Evolutionary conservation across 2,329 filamentous ascomycete genomes (phyloP).

Genomic region (Simplicillium sp.): DNA sequence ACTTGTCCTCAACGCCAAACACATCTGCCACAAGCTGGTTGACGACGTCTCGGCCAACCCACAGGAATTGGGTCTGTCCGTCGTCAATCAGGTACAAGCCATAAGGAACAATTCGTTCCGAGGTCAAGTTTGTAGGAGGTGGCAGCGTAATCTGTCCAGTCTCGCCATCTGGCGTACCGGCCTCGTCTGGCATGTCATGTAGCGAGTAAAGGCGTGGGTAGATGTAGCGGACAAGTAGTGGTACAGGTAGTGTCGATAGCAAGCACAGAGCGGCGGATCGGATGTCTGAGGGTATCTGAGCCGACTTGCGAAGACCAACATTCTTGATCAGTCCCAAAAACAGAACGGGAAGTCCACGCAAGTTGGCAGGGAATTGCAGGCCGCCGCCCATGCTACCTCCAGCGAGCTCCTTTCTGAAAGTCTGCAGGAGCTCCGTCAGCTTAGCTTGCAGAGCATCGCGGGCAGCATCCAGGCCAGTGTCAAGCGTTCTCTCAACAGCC

Average conservation of each 20-base stretch:
- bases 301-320: slow-evolving; percentile 83
- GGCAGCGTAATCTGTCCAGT: slow-evolving; percentile 87
- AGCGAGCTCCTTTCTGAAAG: slow-evolving; percentile 93
- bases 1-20: slow-evolving; percentile 78
- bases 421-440: slow-evolving; percentile 83
- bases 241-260: slow-evolving; percentile 86
- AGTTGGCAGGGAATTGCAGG: slow-evolving; percentile 86
- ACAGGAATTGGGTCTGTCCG: slow-evolving; percentile 94
- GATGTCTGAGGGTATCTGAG: slow-evolving; percentile 89
- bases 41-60: slow-evolving; percentile 88
- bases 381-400: slow-evolving; percentile 94
- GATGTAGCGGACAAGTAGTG: slow-evolving; percentile 87
- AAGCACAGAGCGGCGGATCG: slow-evolving; percentile 86
- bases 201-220: slow-evolving; percentile 77
- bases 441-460: slow-evolving; percentile 87
- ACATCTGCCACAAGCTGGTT: slow-evolving; percentile 83
- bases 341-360: slow-evolving; percentile 77
- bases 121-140: slow-evolving; percentile 75
- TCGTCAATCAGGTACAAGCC: slow-evolving; percentile 96
- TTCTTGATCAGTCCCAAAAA: slow-evolving; percentile 97
- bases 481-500: slow-evolving; percentile 82
- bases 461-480: slow-evolving; percentile 80
- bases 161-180: slow-evolving; percentile 73
- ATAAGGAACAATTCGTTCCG: slow-evolving; percentile 77
- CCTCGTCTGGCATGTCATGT: slow-evolving; percentile 93